Conservation (phyloP, 345 rosid genomes). For the Ceriops zippeliana region DNA sequence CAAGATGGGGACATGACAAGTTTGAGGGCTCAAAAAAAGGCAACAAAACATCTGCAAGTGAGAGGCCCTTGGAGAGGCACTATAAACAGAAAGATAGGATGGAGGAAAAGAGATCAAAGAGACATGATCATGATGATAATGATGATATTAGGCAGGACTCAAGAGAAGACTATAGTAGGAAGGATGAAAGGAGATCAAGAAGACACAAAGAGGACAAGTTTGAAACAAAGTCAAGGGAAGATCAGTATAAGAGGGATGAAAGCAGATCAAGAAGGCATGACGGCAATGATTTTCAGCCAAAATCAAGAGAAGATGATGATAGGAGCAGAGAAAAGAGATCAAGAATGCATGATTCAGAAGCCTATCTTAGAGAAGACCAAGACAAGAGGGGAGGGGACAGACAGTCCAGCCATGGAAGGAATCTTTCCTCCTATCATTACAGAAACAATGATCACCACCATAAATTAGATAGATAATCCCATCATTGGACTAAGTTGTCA, state of each 20-base stretch:
- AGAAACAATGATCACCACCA: conserved; percentile 22
- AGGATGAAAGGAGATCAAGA: conserved; percentile 35
- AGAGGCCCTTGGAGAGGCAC: conserved; percentile 10
- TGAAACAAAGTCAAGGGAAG: conserved; percentile 17
- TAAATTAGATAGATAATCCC: conserved; percentile 21
- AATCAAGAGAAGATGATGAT: conserved; percentile 18
- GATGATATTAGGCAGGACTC: conserved; percentile 3
- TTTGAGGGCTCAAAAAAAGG: conserved; percentile 48
- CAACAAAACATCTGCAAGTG: conserved; percentile 31
- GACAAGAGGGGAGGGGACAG: conserved; percentile 24
- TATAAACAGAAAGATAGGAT: conserved; percentile 9
- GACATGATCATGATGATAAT: conserved; percentile 6
- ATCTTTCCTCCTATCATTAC: conserved; percentile 28
- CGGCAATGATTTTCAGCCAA: conserved; percentile 15
- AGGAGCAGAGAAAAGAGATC: conserved; percentile 40
- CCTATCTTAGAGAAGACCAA: conserved; percentile 30
- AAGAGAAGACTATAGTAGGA: conserved; percentile 16
- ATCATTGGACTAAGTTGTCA: neutral
- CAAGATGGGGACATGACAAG: conserved; percentile 68
- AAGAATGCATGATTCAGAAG: conserved; percentile 36
- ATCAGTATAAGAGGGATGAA: conserved; percentile 12
- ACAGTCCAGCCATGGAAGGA: conserved; percentile 14
- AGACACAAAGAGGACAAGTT: conserved; percentile 17
- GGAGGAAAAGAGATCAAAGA: conserved; percentile 24
- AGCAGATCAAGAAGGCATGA: conserved; percentile 5